phyloP scores from a whole-genome alignment of 345 rosid genomes.

The Crucihimalaya himalaica region DNA sequence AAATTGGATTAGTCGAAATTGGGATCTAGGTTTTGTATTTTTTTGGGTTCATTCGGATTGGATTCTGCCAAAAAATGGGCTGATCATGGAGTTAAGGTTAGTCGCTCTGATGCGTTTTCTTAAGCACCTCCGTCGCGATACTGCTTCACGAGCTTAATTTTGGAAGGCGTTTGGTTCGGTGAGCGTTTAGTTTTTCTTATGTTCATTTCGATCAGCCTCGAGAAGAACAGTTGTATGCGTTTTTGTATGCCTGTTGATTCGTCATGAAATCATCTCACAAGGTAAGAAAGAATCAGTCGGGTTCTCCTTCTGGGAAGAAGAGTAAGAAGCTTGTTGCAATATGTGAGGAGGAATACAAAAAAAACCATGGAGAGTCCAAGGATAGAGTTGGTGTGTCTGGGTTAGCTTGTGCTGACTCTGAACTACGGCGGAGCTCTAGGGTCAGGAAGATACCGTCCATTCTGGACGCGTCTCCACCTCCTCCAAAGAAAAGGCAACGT shows the following conservation, averaged over 20 bases:
- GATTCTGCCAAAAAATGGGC: constrained; percentile 9
- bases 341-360: constrained; percentile 68
- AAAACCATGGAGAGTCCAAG: constrained; percentile 59
- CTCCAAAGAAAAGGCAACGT: constrained; percentile 60
- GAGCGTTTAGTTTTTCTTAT: constrained; percentile 4
- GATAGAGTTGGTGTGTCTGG: constrained; percentile 38
- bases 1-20: not conserved
- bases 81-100: constrained; percentile 24
- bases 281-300: constrained; percentile 43
- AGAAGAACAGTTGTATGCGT: constrained; percentile 7
- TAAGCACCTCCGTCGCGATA: not conserved
- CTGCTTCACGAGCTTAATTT: not conserved
- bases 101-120: constrained; percentile 22
- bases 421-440: constrained; percentile 78
- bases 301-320: constrained; percentile 68
- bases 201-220: constrained; percentile 6
- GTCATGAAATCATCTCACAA: constrained; percentile 67
- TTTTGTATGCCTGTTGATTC: constrained; percentile 18
- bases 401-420: constrained; percentile 41
- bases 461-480: constrained; percentile 83
- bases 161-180: not conserved
- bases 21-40: constrained; percentile 14
- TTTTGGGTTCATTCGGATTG: not conserved
- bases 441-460: constrained; percentile 64
- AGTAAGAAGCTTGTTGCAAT: constrained; percentile 92